A percentile compares a stretch with the other conserved stretches of the same genome.
Evolutionary conservation across 352 stramenopile genomes (phyloP).

Genomic region (Globisporangium perplexum): DNA sequence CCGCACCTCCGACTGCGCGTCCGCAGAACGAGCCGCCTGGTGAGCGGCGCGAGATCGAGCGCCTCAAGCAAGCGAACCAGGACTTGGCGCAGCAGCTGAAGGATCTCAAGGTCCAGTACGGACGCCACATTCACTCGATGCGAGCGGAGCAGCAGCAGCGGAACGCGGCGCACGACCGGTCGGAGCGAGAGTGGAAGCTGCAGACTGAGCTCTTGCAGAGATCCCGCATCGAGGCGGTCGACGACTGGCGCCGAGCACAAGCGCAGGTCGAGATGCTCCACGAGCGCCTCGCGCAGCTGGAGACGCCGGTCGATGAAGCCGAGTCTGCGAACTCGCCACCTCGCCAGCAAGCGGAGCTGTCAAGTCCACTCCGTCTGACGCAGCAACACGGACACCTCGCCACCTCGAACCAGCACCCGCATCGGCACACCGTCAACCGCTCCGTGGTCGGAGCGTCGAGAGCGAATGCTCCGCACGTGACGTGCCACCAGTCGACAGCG

Average conservation of each 20-base stretch:
- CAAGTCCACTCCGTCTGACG: background rate
- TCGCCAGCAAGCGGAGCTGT: background rate
- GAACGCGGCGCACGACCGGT: background rate
- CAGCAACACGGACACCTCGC: background rate
- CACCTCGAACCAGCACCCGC: background rate
- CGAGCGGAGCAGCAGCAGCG: slow-evolving; percentile 6
- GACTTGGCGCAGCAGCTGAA: slow-evolving; percentile 6
- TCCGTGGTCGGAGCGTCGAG: slow-evolving; percentile 1
- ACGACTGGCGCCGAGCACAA: slow-evolving; percentile 1
- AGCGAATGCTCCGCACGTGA: slow-evolving; percentile 1
- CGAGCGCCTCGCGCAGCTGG: slow-evolving; percentile 3
- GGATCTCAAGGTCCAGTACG: background rate
- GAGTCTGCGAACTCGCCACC: background rate
- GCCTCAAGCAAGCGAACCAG: slow-evolving; percentile 2
- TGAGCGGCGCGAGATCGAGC: background rate
- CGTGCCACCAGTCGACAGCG: slow-evolving; percentile 1
- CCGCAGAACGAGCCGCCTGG: background rate
- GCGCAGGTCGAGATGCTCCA: slow-evolving; percentile 1
- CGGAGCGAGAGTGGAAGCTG: background rate
- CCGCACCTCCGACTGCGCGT: background rate
- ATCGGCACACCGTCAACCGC: slow-evolving; percentile 1
- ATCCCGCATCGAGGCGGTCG: background rate
- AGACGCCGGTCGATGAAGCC: background rate
- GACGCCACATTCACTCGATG: slow-evolving; percentile 3
- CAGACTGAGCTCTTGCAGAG: background rate